Evolutionary conservation across 2,329 filamentous ascomycete species (phyloP).

Genomic region (Phyllosticta ampelicida): DNA sequence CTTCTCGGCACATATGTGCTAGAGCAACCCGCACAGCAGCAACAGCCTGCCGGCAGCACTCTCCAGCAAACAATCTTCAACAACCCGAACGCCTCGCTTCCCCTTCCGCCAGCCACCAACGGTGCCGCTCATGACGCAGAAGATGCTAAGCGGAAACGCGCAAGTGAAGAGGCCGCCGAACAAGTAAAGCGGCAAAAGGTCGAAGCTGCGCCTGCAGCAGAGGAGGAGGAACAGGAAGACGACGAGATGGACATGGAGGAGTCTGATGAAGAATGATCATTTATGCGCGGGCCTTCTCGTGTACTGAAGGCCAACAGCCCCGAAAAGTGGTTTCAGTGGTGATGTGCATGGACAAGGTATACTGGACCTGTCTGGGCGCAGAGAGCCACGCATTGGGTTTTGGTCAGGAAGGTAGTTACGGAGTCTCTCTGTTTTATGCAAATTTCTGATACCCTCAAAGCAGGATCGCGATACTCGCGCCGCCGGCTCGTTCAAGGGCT

Average conservation of each 20-base stretch:
- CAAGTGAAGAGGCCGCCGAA: conserved; percentile 40
- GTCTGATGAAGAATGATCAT: conserved; percentile 57
- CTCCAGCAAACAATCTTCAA: conserved; percentile 10
- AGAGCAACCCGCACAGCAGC: conserved; percentile 18
- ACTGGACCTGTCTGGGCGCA: background rate
- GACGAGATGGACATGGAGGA: conserved; percentile 52
- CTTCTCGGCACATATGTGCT: conserved; percentile 77
- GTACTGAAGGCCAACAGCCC: background rate
- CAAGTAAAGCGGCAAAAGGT: conserved; percentile 33
- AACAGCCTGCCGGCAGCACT: conserved; percentile 27
- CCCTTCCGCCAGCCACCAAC: conserved; percentile 37
- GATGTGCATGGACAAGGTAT: background rate
- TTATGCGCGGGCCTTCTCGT: background rate
- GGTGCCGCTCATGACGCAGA: conserved; percentile 49
- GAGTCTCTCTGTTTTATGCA: conserved; percentile 5
- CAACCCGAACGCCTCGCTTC: conserved; percentile 2
- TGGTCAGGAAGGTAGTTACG: background rate
- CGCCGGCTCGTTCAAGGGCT: conserved; percentile 2
- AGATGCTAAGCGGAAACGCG: conserved; percentile 54
- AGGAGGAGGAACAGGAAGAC: conserved; percentile 38
- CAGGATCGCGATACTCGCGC: conserved; percentile 4
- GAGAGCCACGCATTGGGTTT: background rate
- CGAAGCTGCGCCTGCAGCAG: conserved; percentile 33
- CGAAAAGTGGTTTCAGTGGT: background rate
- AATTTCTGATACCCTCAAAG: background rate